Evolutionary conservation across 345 rosid species (phyloP), one percentile per base, ranked within the genome.

Genomic region (Eutrema yunnanense): DNA sequence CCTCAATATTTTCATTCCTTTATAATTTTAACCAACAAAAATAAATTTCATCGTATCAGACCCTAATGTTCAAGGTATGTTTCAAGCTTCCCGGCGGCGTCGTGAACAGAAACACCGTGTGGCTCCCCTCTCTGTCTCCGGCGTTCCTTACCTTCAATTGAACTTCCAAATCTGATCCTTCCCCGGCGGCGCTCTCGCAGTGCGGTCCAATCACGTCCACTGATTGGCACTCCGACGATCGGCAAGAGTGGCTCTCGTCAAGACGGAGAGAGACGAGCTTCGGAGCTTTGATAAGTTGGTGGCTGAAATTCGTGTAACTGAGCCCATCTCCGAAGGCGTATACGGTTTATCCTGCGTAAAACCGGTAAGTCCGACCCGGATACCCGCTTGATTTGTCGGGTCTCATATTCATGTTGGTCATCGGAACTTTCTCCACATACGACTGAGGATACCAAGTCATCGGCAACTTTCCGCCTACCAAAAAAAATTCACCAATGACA

Each of bases 401-500:
- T 72, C 97, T 85, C 95, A 87, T 86, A 78, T 86, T 88, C 97
- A 90, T 90, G 49, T 83, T 81, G 3, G 92, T 77, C 97, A 90
- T 90, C n/a, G 89, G 83, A 3, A 88, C 82, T 6, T 81, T 77
- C 6, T 86, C 88, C 1, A 75, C 82, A 2, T 69, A 90, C 12
- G 90, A 82, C 69, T 90, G 86, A 2, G 94, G 97, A 70, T 90
- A 90, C 95, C 95, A 88, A 11, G 94, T 90, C 90, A 90, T 84
- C 1, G 95, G 97, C 29, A 88, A 67, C 33, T 85, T 66, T 27
- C 92, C 97, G 57, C 89, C 94, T 87, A 62, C 34, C 13, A 8
- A 34, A 64, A 49, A 32, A 41, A 46, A 55, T 4, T 27, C n/a
- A 38, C 72, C 72, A 66, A 43, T 73, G n/a, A n/a, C n/a, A n/a